Evolutionary conservation across 768 basidiomycete genomes (phyloP), one percentile per base, ranked within the genome.

Genomic region (Panaeolus papilionaceus): DNA sequence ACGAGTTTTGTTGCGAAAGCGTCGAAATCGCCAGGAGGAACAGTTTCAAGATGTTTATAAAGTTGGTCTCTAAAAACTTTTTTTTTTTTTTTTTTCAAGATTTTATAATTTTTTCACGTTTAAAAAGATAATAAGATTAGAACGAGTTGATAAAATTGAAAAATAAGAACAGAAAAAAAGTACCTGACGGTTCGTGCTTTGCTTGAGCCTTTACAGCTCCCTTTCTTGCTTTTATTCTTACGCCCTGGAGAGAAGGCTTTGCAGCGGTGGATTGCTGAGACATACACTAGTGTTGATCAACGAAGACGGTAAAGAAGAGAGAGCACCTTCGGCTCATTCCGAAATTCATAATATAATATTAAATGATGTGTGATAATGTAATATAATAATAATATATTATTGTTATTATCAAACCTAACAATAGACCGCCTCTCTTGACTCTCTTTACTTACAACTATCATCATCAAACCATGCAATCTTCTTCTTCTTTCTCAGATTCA

Each of bases 11-110:
- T 85, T 54, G 90, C 80, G 77, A 92, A 90, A 12, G 87, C 83
- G 71, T 97, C 95, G 78, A 95, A 96, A 75, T 96, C 94, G 78
- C 84, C 86, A 66, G 86, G 85, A 26, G 87, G 85, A 61, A 94
- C 90, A 37, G 92, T 90, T 83, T 95, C 93, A 58, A 97, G 87
- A 73, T 95, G 90, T 80, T 95, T 95, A 79, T 91, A 93, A 71
- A 97, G 90, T 72, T 95, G 93, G 77, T 97, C 95, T 82, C 94
- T 88, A 82, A 97, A 97, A 79, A 94, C 94, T 95, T 74, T 26
- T 67, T 38, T 39, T 66, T 63, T 66, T 61, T 65, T 49, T 67
- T 47, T 47, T 47, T 47, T 47, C 67, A 65, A 62, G 67, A 66
- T 47, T 63, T 18, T 69, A 23, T 23, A 23, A 23, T 38, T 26